These are phyloP conservation scores for Kodamaea hsintzibuensis DNA, from an alignment of 805 yeast genomes.

Conservation along the genomic window DNA sequence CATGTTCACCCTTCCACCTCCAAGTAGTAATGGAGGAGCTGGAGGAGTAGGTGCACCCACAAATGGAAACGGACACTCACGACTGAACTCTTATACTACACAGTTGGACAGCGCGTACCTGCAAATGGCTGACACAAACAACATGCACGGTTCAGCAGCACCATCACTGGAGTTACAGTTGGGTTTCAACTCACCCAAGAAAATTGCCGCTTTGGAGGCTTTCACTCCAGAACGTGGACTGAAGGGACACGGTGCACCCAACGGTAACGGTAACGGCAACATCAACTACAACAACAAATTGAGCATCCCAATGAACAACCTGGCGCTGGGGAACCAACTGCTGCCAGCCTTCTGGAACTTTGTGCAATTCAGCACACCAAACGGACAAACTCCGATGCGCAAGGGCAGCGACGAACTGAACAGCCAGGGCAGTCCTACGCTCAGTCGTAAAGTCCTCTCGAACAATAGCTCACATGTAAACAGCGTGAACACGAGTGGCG, in stretches of 20 bases:
- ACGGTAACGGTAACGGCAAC: constrained; percentile 14
- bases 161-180: constrained; percentile 33
- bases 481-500: constrained; percentile 4
- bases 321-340: constrained; percentile 44
- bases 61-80: constrained; percentile 24
- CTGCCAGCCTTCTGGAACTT: constrained; percentile 95
- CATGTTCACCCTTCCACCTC: constrained; percentile 36
- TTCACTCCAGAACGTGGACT: constrained; percentile 47
- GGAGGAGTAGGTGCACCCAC: constrained; percentile 15
- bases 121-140: constrained; percentile 10
- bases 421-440: constrained; percentile 42
- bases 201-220: constrained; percentile 42
- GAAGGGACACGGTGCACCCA: constrained; percentile 16
- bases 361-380: constrained; percentile 67
- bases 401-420: constrained; percentile 40
- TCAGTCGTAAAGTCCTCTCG: constrained; percentile 26
- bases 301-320: constrained; percentile 11
- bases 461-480: background rate
- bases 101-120: background rate
- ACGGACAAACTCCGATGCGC: constrained; percentile 44
- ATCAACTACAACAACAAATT: constrained; percentile 14
- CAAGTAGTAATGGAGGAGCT: constrained; percentile 14
- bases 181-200: constrained; percentile 44
- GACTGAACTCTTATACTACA: constrained; percentile 26
- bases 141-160: constrained; percentile 18